Evolutionary conservation across 495 filamentous ascomycete species (phyloP).

Genomic region (Bacidia rubella): DNA sequence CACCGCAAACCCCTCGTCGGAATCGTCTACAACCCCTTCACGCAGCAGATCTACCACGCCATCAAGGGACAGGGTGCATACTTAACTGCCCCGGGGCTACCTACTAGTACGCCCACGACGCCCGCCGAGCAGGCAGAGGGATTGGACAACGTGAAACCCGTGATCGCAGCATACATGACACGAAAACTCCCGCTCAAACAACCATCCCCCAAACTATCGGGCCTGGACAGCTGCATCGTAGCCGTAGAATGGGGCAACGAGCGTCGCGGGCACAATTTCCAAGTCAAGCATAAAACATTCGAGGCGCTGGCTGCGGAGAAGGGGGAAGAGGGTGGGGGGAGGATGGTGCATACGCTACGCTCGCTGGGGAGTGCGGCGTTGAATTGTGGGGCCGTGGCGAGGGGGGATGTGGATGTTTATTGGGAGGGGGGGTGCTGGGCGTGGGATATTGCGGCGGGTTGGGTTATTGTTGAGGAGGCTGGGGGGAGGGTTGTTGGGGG

Average conservation of each 20-base stretch:
- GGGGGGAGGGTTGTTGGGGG: constrained; percentile 69
- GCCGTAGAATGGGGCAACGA: constrained; percentile 61
- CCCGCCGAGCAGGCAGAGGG: not conserved
- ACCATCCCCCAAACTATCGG: constrained; percentile 34
- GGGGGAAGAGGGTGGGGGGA: constrained; percentile 37
- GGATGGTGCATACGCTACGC: constrained; percentile 72
- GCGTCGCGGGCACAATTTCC: constrained; percentile 52
- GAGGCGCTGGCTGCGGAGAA: constrained; percentile 45
- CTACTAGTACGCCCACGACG: constrained; percentile 8
- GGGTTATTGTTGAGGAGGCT: constrained; percentile 76
- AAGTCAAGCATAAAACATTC: constrained; percentile 58
- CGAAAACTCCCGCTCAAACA: constrained; percentile 39
- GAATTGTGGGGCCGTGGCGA: constrained; percentile 71
- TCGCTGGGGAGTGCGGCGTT: constrained; percentile 68
- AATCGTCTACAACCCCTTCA: constrained; percentile 67
- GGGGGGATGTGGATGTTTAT: constrained; percentile 66
- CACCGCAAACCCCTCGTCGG: constrained; percentile 49
- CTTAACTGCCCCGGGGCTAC: constrained; percentile 26
- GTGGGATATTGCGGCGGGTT: constrained; percentile 88
- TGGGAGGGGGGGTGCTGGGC: constrained; percentile 95
- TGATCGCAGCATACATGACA: constrained; percentile 11
- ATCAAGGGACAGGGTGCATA: constrained; percentile 51
- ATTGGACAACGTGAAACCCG: not conserved
- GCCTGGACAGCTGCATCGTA: constrained; percentile 43
- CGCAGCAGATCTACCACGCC: constrained; percentile 47